Conservation (phyloP, 2,329 filamentous ascomycete species). For the Sporothrix mexicana region DNA sequence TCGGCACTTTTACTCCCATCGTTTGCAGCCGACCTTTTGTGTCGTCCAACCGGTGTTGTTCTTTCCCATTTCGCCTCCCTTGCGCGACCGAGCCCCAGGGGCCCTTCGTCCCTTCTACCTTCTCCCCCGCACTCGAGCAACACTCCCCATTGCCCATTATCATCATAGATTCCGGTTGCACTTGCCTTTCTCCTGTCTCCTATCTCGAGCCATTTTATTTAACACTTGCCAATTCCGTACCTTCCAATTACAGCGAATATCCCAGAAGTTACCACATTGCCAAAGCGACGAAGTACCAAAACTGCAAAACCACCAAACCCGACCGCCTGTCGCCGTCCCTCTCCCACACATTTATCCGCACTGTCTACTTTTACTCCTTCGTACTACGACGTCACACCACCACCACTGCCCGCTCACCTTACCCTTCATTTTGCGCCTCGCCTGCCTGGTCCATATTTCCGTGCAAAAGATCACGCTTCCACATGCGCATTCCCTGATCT, state of each 20-base stretch:
- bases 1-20: neutral
- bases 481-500: neutral
- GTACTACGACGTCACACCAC: conserved; percentile 14
- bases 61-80: conserved; percentile 14
- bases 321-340: neutral
- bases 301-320: no score
- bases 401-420: neutral
- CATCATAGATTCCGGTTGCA: neutral
- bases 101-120: neutral
- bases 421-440: neutral
- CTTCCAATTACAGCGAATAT: neutral
- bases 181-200: neutral
- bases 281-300: no score
- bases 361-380: neutral
- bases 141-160: neutral
- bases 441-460: neutral
- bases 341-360: neutral
- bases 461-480: conserved; percentile 7
- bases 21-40: conserved; percentile 2
- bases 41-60: neutral
- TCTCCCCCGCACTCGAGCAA: neutral
- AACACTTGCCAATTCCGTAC: neutral
- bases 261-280: no score
- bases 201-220: neutral
- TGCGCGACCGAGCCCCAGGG: neutral